Percentiles rank a stretch among this genome's conserved stretches.
phyloP scores from a whole-genome alignment of 176 grass and related monocot genomes.

The Juncus inflexus region DNA sequence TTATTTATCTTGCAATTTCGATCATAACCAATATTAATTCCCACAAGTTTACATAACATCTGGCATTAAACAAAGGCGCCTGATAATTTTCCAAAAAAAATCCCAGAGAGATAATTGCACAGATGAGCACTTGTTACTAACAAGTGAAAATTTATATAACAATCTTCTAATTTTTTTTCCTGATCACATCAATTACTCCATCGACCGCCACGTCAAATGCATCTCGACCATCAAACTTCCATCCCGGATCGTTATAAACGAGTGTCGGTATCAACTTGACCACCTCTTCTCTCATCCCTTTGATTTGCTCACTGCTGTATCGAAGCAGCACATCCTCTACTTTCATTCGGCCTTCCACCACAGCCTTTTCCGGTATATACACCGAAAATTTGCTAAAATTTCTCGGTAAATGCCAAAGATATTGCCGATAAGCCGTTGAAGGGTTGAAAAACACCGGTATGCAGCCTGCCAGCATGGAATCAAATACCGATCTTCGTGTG shows the following conservation, averaged over 20 bases:
- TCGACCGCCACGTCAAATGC: constrained; percentile 49
- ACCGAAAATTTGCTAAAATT: constrained; percentile 53
- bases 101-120: too few relatives aligned
- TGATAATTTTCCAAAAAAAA: too few relatives aligned
- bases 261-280: constrained; percentile 53
- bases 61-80: too few relatives aligned
- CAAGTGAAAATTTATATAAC: too few relatives aligned
- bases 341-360: constrained; percentile 43
- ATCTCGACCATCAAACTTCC: not conserved
- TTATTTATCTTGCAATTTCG: too few relatives aligned
- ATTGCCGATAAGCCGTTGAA: constrained; percentile 42
- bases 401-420: constrained; percentile 45
- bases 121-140: too few relatives aligned
- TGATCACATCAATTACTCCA: constrained; percentile 36
- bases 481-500: too few relatives aligned
- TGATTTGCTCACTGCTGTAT: constrained; percentile 22
- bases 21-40: too few relatives aligned
- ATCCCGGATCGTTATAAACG: constrained; percentile 47
- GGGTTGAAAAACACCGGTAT: constrained; percentile 48
- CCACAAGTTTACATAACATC: too few relatives aligned
- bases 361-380: constrained; percentile 46
- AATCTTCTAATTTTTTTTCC: not conserved
- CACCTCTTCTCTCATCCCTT: constrained; percentile 58
- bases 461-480: too few relatives aligned
- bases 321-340: constrained; percentile 52